Conservation (phyloP, 352 stramenopile genomes). For the Pythium sp. region DNA sequence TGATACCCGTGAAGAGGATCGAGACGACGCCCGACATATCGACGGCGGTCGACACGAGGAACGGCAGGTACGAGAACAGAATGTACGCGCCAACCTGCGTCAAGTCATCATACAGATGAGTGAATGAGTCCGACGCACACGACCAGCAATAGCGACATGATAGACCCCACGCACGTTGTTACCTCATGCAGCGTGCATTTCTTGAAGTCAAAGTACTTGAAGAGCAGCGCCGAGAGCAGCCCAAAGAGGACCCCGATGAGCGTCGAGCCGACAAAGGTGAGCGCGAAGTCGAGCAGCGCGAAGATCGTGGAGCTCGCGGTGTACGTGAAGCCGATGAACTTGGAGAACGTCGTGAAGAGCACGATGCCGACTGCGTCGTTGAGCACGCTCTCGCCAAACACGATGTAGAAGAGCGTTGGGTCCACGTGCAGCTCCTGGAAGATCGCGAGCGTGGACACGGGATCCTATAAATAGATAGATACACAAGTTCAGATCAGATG, state of each 20-base stretch:
- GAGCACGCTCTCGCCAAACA: conserved; percentile 94
- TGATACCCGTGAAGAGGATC: conserved; percentile 91
- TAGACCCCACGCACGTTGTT: too few species aligned
- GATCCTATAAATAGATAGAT: conserved; percentile 41
- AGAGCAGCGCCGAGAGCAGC: conserved; percentile 78
- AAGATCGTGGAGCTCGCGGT: conserved; percentile 69
- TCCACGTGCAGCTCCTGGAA: conserved; percentile 90
- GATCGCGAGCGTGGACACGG: conserved; percentile 89
- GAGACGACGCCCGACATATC: conserved; percentile 91
- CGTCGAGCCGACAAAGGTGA: conserved; percentile 89
- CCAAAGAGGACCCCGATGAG: conserved; percentile 86
- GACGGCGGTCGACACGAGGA: conserved; percentile 66
- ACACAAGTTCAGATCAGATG: not conserved
- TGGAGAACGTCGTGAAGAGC: conserved; percentile 90
- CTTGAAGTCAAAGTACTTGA: conserved; percentile 90
- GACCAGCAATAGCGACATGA: not conserved
- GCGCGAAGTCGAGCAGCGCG: conserved; percentile 86
- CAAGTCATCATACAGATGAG: not conserved
- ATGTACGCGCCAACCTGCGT: conserved; percentile 55
- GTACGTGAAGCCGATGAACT: conserved; percentile 90
- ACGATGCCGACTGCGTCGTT: conserved; percentile 94
- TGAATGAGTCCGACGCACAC: not conserved
- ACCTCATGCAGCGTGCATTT: conserved; percentile 87
- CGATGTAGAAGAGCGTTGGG: conserved; percentile 92
- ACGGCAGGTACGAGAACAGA: conserved; percentile 85